phyloP scores from a whole-genome alignment of 2,329 filamentous ascomycete species.

The Aplosporella prunicola region DNA sequence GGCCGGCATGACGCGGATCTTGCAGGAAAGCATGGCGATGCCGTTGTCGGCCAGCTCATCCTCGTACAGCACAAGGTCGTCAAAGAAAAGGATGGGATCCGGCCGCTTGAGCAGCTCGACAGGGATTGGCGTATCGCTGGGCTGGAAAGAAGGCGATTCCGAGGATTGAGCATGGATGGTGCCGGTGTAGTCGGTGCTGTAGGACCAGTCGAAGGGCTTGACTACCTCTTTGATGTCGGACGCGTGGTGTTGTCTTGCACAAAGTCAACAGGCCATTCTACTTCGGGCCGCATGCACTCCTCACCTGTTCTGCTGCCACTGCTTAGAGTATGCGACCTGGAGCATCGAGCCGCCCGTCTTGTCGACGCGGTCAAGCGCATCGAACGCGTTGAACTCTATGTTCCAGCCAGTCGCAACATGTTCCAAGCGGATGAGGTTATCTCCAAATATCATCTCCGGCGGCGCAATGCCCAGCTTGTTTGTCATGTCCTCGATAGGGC shows the following conservation, averaged over 20 bases:
- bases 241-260: constrained; percentile 61
- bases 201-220: constrained; percentile 97
- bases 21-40: constrained; percentile 80
- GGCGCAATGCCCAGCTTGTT: constrained; percentile 71
- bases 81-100: constrained; percentile 93
- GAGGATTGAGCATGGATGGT: constrained; percentile 37
- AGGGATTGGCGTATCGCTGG: constrained; percentile 55
- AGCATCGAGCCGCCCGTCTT: constrained; percentile 89
- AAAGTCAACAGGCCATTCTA: not conserved
- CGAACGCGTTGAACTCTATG: constrained; percentile 72
- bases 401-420: constrained; percentile 69
- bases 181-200: constrained; percentile 79
- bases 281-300: too few relatives aligned
- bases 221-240: constrained; percentile 87
- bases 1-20: constrained; percentile 85
- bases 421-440: constrained; percentile 71
- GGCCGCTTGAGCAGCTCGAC: constrained; percentile 77
- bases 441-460: constrained; percentile 98
- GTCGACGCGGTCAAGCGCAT: constrained; percentile 83
- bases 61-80: constrained; percentile 93
- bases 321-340: constrained; percentile 82
- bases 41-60: constrained; percentile 97
- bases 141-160: constrained; percentile 26
- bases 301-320: constrained; percentile 66
- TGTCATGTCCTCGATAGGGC: constrained; percentile 79